phyloP scores from a whole-genome alignment of 345 rosid species.

The Moringa oleifera region DNA sequence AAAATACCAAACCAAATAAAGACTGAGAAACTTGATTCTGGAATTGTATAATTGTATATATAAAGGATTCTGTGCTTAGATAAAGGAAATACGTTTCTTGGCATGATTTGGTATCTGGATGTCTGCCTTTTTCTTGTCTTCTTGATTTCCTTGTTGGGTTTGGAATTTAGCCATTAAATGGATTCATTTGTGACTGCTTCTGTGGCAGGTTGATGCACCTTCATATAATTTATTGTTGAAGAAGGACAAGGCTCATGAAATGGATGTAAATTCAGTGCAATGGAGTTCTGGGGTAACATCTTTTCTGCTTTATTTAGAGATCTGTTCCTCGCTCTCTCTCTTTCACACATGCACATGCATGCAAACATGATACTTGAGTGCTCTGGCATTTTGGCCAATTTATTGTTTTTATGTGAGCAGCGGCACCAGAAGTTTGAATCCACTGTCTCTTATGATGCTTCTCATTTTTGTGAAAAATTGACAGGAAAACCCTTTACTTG shows the following conservation, averaged over 20 bases:
- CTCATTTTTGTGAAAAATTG: conserved; percentile 5
- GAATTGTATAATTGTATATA: neutral
- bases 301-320: too few relatives aligned
- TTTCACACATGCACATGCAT: too few relatives aligned
- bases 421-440: too few relatives aligned
- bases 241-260: conserved; percentile 86
- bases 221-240: conserved; percentile 58
- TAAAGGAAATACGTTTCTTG: neutral
- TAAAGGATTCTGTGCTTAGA: neutral
- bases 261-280: conserved; percentile 81
- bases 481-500: conserved; percentile 59
- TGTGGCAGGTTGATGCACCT: conserved; percentile 56
- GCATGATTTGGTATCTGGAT: neutral
- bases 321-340: too few relatives aligned
- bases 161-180: conserved; percentile 5
- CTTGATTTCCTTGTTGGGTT: neutral
- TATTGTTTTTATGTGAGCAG: too few relatives aligned
- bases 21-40: neutral
- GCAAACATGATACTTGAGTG: too few relatives aligned
- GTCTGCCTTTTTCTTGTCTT: neutral
- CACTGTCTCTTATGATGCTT: too few relatives aligned
- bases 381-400: too few relatives aligned
- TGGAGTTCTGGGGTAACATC: conserved; percentile 67
- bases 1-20: neutral
- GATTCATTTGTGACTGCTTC: neutral